These are phyloP conservation scores for Colletotrichum sp. DNA, from an alignment of 2,329 filamentous ascomycete genomes.

Conservation along the genomic window DNA sequence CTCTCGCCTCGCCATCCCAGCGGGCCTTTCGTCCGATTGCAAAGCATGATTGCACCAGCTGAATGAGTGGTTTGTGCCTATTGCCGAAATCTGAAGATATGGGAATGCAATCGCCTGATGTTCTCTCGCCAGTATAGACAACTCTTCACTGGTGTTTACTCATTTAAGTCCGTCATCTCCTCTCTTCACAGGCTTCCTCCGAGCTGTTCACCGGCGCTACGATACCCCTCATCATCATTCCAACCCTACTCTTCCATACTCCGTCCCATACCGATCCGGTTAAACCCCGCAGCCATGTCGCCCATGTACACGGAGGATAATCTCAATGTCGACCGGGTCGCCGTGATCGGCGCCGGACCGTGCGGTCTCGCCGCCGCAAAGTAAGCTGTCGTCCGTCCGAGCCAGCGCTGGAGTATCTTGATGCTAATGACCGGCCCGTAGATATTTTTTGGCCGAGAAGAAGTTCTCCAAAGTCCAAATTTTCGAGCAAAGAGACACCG, in stretches of 20 bases:
- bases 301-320: constrained; percentile 18
- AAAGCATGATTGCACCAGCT: not conserved
- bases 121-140: not conserved
- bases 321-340: constrained; percentile 53
- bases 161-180: not conserved
- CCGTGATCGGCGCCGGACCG: constrained; percentile 76
- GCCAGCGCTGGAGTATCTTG: not conserved
- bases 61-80: not conserved
- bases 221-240: not conserved
- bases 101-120: constrained; percentile 4
- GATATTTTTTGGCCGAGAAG: constrained; percentile 70
- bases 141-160: not conserved
- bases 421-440: constrained; percentile 33
- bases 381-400: constrained; percentile 24
- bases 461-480: constrained; percentile 68
- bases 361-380: constrained; percentile 67
- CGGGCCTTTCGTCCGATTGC: not conserved
- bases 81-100: not conserved
- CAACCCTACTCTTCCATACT: not conserved
- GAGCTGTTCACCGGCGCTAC: not conserved
- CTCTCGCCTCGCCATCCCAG: not conserved
- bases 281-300: constrained; percentile 19
- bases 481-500: constrained; percentile 70
- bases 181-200: not conserved
- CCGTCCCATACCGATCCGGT: not conserved